These are phyloP conservation scores for Fusarium sororula DNA, from an alignment of 2,329 filamentous ascomycete species.

Conservation along the genomic window DNA sequence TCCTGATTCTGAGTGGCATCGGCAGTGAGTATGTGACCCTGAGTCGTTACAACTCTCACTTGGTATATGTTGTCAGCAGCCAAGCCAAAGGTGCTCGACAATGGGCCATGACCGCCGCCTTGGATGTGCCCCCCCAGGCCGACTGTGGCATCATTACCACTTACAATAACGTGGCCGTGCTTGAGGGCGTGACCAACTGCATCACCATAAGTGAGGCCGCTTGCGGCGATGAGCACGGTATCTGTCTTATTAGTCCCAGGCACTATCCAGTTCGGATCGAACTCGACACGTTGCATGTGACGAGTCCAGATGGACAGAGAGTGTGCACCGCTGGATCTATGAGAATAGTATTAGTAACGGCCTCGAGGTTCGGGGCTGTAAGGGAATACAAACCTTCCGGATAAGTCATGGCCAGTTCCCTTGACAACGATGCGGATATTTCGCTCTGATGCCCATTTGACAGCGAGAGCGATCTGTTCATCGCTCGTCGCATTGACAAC, in stretches of 20 bases:
- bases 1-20: background rate
- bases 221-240: background rate
- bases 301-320: background rate
- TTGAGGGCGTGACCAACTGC: background rate
- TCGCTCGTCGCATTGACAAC: background rate
- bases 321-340: background rate
- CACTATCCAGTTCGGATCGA: background rate
- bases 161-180: background rate
- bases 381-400: background rate
- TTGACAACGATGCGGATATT: background rate
- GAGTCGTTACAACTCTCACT: background rate
- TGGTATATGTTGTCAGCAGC: background rate
- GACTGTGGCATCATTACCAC: background rate
- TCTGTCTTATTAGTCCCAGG: background rate
- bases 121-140: background rate
- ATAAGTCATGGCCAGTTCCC: background rate
- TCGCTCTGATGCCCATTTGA: background rate
- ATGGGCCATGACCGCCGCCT: background rate
- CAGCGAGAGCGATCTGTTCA: background rate
- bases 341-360: background rate
- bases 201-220: background rate
- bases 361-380: fast-evolving
- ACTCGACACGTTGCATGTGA: background rate
- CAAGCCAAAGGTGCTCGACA: background rate
- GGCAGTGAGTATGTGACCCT: background rate